Evolutionary conservation across 257 asterid species (phyloP).

Genomic region (Nicotiana knightiana): DNA sequence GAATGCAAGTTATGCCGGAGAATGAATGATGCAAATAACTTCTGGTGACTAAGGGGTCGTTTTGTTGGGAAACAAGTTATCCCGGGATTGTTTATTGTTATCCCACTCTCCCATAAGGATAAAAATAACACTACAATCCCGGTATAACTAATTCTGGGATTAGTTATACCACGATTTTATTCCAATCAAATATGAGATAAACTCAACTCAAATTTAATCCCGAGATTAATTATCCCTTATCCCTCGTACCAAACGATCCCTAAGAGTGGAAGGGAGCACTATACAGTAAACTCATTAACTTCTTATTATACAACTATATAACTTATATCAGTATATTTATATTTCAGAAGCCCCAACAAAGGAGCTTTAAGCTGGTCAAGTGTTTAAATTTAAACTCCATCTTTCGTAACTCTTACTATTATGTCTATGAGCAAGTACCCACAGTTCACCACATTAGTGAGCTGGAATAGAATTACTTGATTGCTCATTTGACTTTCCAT

Average conservation of each 20-base stretch:
- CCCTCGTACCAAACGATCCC: no score
- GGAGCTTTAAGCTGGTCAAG: background rate
- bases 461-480: background rate
- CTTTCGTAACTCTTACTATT: background rate
- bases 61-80: no score
- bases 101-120: no score
- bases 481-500: background rate
- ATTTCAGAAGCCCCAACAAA: background rate
- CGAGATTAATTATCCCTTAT: no score
- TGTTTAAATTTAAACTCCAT: background rate
- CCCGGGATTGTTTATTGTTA: no score
- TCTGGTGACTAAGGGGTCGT: background rate
- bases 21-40: background rate
- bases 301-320: background rate
- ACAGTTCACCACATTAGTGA: background rate
- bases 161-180: no score
- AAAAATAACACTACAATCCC: no score
- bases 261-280: background rate
- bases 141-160: no score
- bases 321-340: background rate
- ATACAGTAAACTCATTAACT: background rate
- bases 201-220: no score
- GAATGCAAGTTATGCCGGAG: background rate
- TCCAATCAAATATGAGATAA: no score
- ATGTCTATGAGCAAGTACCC: background rate